Evolutionary conservation across 495 filamentous ascomycete species (phyloP).

Genomic region (Xylaria telfairii): DNA sequence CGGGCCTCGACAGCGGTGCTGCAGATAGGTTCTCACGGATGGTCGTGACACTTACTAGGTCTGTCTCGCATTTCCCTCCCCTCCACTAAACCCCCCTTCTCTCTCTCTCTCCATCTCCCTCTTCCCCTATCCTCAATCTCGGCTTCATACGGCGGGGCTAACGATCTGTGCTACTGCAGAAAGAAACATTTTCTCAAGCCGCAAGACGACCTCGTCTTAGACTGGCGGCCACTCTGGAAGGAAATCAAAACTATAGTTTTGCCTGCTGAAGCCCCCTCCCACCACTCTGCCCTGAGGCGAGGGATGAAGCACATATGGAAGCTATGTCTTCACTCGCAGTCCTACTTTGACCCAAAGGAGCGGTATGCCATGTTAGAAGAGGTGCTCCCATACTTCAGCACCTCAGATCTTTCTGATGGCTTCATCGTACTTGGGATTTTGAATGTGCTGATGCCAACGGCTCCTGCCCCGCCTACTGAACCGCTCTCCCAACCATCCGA

Average conservation of each 20-base stretch:
- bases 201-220: slow-evolving; percentile 83
- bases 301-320: slow-evolving; percentile 70
- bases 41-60: slow-evolving; percentile 94
- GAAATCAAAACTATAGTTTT: slow-evolving; percentile 89
- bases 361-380: slow-evolving; percentile 90
- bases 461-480: slow-evolving; percentile 73
- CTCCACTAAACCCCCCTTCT: background rate
- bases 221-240: slow-evolving; percentile 92
- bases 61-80: slow-evolving; percentile 40
- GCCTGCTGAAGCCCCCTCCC: slow-evolving; percentile 72
- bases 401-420: slow-evolving; percentile 85
- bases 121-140: background rate
- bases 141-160: slow-evolving; percentile 4
- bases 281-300: slow-evolving; percentile 51
- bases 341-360: slow-evolving; percentile 90
- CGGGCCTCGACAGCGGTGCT: slow-evolving; percentile 80
- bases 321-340: slow-evolving; percentile 84
- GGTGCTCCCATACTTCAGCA: slow-evolving; percentile 92
- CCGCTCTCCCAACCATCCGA: slow-evolving; percentile 77
- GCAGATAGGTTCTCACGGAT: slow-evolving; percentile 94
- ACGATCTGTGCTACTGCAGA: slow-evolving; percentile 52
- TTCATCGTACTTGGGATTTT: slow-evolving; percentile 86
- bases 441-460: slow-evolving; percentile 86
- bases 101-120: no score
- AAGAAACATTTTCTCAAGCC: slow-evolving; percentile 95